Percentiles rank a stretch among this genome's conserved stretches.
Conservation (phyloP, 441 rosid genomes). For the Syzygium syzygioides region DNA sequence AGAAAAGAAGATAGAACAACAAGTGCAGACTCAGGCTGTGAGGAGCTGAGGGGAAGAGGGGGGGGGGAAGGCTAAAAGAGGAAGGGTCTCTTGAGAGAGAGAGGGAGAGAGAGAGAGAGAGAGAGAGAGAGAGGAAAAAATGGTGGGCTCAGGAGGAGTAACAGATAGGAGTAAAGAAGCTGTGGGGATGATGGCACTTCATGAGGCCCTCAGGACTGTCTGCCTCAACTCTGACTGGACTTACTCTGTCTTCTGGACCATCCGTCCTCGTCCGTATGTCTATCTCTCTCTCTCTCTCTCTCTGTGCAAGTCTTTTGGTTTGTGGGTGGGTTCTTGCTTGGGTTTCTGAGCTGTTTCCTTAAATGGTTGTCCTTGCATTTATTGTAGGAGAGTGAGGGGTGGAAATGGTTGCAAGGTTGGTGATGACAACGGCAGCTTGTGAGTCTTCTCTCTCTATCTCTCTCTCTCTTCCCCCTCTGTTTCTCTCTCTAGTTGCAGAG, state of each 20-base stretch:
- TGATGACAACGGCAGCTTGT: slow-evolving; percentile 97
- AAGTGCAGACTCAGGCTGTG: background rate
- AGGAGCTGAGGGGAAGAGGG: background rate
- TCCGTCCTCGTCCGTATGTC: slow-evolving; percentile 97
- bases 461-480: background rate
- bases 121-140: slow-evolving; percentile 25
- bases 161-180: slow-evolving; percentile 98
- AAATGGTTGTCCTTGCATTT: slow-evolving; percentile 20
- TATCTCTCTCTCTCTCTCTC: background rate
- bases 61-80: slow-evolving; percentile 1
- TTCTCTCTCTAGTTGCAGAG: slow-evolving; percentile 14
- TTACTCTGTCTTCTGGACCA: slow-evolving; percentile 99
- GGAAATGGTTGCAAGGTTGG: slow-evolving; percentile 98
- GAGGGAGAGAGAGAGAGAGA: background rate
- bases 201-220: slow-evolving; percentile 96
- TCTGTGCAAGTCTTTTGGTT: background rate
- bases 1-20: background rate
- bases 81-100: background rate
- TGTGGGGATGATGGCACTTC: slow-evolving; percentile 99
- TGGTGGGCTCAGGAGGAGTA: slow-evolving; percentile 93
- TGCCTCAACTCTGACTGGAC: slow-evolving; percentile 97
- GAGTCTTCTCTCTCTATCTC: slow-evolving; percentile 29
- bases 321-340: background rate
- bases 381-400: slow-evolving; percentile 88
- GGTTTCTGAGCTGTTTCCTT: slow-evolving; percentile 23